Evolutionary conservation across 1,139 yeast genomes (phyloP).

Genomic region (Yamadazyma kanchanaburiensis): DNA sequence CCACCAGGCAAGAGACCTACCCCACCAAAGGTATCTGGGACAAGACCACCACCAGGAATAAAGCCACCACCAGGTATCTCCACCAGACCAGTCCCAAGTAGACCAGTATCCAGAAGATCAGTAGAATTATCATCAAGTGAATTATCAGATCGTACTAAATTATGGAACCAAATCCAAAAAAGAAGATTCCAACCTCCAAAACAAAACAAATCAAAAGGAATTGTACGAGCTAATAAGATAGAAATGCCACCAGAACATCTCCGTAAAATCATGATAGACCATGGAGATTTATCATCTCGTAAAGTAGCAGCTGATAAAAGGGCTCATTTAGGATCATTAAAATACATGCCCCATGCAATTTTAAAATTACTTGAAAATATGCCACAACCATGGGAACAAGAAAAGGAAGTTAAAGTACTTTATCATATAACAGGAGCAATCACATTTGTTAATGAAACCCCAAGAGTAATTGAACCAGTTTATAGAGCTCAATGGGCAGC

Average conservation of each 20-base stretch:
- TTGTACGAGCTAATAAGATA: constrained; percentile 59
- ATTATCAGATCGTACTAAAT: constrained; percentile 44
- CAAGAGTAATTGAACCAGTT: constrained; percentile 89
- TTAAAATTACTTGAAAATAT: constrained; percentile 86
- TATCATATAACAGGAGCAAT: constrained; percentile 94
- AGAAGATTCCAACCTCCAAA: constrained; percentile 35
- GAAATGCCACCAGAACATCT: constrained; percentile 96
- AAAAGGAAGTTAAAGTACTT: constrained; percentile 80
- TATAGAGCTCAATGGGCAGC: constrained; percentile 96
- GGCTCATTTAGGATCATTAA: constrained; percentile 85
- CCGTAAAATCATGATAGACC: constrained; percentile 78
- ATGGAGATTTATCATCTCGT: constrained; percentile 80
- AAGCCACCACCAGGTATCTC: constrained; percentile 2
- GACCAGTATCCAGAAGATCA: constrained; percentile 4
- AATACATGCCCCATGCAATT: constrained; percentile 94
- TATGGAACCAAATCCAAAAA: constrained; percentile 70
- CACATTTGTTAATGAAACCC: constrained; percentile 89
- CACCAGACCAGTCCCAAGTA: constrained; percentile 14
- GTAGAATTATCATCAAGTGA: constrained; percentile 14
- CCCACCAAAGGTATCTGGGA: too few relatives aligned
- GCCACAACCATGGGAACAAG: constrained; percentile 98
- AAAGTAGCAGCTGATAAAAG: constrained; percentile 85
- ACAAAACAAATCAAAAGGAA: constrained; percentile 29
- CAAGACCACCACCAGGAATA: constrained; percentile 1
- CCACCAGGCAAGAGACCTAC: constrained; percentile 6